Evolutionary conservation across 225 moss, liverwort and hornwort species (phyloP), one percentile per base, ranked within the genome.

Genomic region (Polytrichum formosum): DNA sequence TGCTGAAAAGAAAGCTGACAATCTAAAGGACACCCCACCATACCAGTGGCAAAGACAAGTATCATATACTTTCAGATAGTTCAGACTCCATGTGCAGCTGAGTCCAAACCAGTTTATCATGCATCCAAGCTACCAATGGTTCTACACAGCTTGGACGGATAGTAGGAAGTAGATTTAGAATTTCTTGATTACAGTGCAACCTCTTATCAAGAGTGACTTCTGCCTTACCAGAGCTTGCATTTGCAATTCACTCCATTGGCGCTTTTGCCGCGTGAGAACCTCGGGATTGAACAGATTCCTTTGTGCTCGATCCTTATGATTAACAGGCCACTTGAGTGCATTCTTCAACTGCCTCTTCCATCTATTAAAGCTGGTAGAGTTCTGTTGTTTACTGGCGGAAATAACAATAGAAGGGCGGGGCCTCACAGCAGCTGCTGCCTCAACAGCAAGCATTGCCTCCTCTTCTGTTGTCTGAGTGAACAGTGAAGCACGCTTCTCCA

Each of bases 331-430:
- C 72, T 94, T 94, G 8, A 93, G 79, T 27, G 91, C 92, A 73
- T 92, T 97, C 79, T 89, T 86, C 30, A 94, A 74, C 60, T 92
- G 90, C 70, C 89, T 85, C 73, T 85, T 93, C 88, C 92, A 84
- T 80, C 73, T 92, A 63, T 84, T 73, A 70, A 90, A 91, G 77
- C 84, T 97, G 54, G 84, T 84, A 60, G 90, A 71, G 73, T 70
- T 75, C 27, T 91, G 96, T 63, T 84, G 87, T 58, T 92, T 75
- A 74, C 82, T 93, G 5, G 93, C 84, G 28, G 96, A 96, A 31
- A 97, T 77, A 66, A 97, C 97, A 75, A 97, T 97, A 59, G 97
- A 97, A 56, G 97, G 97, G 71, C 85, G 88, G 23, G 91, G 97
- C 55, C 97, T 86, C 22, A 97, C 94, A 68, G 97, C 97, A 75